Evolutionary conservation across 768 basidiomycete genomes (phyloP).

Genomic region (Suillus sp.): DNA sequence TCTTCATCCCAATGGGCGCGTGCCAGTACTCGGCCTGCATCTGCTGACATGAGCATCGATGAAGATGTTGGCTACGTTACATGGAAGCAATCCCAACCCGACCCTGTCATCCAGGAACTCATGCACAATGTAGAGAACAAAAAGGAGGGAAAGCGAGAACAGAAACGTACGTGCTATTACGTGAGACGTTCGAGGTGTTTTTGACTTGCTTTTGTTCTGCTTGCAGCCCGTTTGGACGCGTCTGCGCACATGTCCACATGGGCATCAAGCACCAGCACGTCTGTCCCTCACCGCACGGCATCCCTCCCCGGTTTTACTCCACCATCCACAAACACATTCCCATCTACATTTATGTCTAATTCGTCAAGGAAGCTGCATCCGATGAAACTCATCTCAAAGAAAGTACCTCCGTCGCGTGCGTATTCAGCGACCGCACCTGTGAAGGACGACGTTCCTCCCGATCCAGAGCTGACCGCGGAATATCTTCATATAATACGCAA

Average conservation of each 20-base stretch:
- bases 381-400: slow-evolving; percentile 5
- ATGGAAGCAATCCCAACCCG: slow-evolving; percentile 2
- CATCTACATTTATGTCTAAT: not conserved
- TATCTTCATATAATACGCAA: slow-evolving; percentile 21
- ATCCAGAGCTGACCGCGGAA: not conserved
- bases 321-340: not conserved
- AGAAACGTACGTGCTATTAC: not conserved
- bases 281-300: not conserved
- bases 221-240: not conserved
- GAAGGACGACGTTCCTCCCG: not conserved
- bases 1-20: slow-evolving; percentile 8
- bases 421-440: not conserved
- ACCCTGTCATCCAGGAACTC: not conserved
- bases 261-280: slow-evolving; percentile 3
- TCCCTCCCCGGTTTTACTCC: not conserved
- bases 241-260: not conserved
- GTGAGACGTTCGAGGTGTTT: not conserved
- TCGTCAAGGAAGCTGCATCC: not conserved
- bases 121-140: not conserved
- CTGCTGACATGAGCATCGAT: not conserved
- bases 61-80: not conserved
- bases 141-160: not conserved
- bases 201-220: not conserved
- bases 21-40: not conserved
- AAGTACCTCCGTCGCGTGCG: not conserved